Conservation (phyloP, 805 yeast genomes). For the Candida nitratophila region DNA sequence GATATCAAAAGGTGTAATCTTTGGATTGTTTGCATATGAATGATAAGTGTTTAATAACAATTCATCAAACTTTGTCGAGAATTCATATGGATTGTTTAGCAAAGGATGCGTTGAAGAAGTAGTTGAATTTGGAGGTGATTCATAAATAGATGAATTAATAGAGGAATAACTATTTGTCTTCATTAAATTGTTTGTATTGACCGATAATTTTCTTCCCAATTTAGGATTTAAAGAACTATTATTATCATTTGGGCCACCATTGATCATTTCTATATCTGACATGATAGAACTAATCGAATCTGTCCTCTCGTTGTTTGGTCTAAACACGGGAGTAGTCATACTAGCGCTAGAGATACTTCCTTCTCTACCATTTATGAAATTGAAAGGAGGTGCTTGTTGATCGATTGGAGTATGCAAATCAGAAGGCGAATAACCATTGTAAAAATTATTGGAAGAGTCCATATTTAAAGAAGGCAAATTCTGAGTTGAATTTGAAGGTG, state of each 20-base stretch:
- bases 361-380: background rate
- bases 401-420: slow-evolving; percentile 15
- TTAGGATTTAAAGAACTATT: no score
- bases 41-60: slow-evolving; percentile 41
- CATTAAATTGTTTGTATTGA: background rate
- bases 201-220: background rate
- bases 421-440: background rate
- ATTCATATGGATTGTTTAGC: slow-evolving; percentile 7
- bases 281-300: background rate
- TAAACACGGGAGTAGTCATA: background rate
- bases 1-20: slow-evolving; percentile 61
- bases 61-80: slow-evolving; percentile 35
- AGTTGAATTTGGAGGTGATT: background rate
- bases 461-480: no score
- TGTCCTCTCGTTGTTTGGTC: background rate
- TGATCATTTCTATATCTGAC: background rate
- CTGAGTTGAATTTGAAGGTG: background rate
- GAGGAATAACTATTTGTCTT: background rate
- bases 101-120: background rate
- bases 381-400: slow-evolving; percentile 3
- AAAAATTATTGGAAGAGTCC: no score
- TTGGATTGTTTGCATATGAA: slow-evolving; percentile 45
- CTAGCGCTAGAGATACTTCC: background rate
- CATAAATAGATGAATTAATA: background rate
- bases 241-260: background rate